Conservation (phyloP, 345 rosid species). For the Kernera saxatilis region DNA sequence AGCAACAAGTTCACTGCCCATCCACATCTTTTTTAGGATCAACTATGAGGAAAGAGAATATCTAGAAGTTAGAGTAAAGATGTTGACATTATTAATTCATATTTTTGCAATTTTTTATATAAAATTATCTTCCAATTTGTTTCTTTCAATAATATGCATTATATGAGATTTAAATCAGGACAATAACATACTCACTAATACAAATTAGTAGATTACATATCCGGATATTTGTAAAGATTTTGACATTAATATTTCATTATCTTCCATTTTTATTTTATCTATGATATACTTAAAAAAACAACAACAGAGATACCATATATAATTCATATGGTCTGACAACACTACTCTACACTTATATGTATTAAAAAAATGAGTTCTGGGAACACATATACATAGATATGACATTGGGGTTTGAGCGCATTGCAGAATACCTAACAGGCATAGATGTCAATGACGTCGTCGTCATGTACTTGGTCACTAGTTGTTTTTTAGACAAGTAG, state of each 20-base stretch:
- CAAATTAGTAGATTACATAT: neutral
- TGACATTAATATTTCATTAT: neutral
- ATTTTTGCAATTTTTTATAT: neutral
- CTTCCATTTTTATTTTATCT: neutral
- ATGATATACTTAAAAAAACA: neutral
- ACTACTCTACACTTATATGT: neutral
- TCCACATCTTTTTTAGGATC: neutral
- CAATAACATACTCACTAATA: neutral
- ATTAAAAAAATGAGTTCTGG: slow-evolving; percentile 14
- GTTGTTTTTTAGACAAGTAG: slow-evolving; percentile 21
- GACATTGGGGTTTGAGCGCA: slow-evolving; percentile 29
- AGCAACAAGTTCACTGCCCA: neutral
- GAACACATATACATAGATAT: neutral
- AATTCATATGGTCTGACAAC: neutral
- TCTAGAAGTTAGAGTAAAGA: neutral
- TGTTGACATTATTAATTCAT: neutral
- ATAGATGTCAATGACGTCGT: slow-evolving; percentile 33
- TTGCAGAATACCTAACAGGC: slow-evolving; percentile 22
- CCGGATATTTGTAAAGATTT: neutral
- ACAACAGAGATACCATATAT: neutral
- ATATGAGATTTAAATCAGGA: too few species aligned
- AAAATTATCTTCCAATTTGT: too few species aligned
- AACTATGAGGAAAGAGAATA: neutral
- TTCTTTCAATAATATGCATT: too few species aligned
- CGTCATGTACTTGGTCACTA: slow-evolving; percentile 24